These are phyloP conservation scores for Carex pumila DNA, from an alignment of 176 grass and related monocot genomes.

Conservation along the genomic window DNA sequence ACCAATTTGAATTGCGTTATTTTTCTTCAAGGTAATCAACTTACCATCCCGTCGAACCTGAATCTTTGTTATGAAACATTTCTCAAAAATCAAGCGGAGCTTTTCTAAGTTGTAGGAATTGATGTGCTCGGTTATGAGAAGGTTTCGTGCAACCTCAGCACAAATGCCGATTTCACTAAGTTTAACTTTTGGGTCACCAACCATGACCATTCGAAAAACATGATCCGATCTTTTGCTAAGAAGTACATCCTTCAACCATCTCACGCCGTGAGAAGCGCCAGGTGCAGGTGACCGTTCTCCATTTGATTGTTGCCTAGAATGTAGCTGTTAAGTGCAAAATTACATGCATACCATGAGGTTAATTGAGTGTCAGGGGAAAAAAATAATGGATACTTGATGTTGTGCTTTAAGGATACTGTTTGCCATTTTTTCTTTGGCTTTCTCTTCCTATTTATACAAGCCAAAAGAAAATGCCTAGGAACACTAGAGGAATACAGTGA, in stretches of 20 bases:
- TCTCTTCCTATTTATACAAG: not conserved
- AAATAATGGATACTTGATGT: not conserved
- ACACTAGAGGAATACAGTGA: not conserved
- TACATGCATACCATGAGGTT: not conserved
- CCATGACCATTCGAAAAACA: slow-evolving; percentile 70
- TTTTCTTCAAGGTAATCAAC: slow-evolving; percentile 45
- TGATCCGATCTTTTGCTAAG: slow-evolving; percentile 87
- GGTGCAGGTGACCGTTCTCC: slow-evolving; percentile 34
- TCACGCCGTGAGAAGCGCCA: slow-evolving; percentile 48
- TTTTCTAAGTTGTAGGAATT: slow-evolving; percentile 59
- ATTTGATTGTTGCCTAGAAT: slow-evolving; percentile 61
- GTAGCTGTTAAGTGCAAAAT: slow-evolving; percentile 39
- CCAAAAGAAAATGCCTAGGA: not conserved
- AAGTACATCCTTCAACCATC: slow-evolving; percentile 82
- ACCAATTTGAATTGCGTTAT: slow-evolving; percentile 65
- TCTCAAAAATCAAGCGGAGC: slow-evolving; percentile 44
- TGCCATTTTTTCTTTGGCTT: not conserved
- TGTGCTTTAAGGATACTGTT: not conserved
- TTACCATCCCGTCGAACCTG: slow-evolving; percentile 35
- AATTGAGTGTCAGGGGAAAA: not conserved
- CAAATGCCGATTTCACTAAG: slow-evolving; percentile 74
- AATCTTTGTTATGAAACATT: slow-evolving; percentile 42
- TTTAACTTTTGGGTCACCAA: slow-evolving; percentile 79
- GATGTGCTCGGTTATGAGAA: slow-evolving; percentile 55
- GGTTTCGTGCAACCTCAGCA: slow-evolving; percentile 43